Evolutionary conservation across 768 basidiomycete species (phyloP), one percentile per base, ranked within the genome.

Genomic region (Trametes elegans): DNA sequence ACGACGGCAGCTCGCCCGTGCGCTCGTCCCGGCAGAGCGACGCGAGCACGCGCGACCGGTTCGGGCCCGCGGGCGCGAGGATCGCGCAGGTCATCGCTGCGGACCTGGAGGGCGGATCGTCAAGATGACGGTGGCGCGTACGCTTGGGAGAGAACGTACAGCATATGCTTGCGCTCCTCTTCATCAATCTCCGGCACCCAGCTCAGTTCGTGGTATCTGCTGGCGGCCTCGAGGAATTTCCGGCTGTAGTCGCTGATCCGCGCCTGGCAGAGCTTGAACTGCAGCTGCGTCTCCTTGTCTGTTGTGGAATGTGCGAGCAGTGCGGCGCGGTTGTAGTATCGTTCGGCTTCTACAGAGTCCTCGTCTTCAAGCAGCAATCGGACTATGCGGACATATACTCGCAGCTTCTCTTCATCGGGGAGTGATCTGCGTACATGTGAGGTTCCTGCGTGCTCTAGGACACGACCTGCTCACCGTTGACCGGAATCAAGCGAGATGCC

Each of bases 81-180:
- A 99, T 93, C 18, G 93, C 94, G 67, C 96, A 98, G 1, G 92
- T 95, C 29, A 98, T 93, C 9, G 97, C 94, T 32, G 94, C 90
- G 49, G 85, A 77, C 32, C 93, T 96, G 23, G 11, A 24, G 29
- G 8, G 62, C 7, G 45, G 59, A 51, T 28, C n/a, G 18, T 51
- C 57, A 29, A 34, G 53, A n/a, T 0, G 27, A 8, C n/a, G 14
- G 6, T n/a, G 21, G 47, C 57, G 40, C 24, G 26, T 38, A 42
- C 21, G 31, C 28, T 26, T 31, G 38, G 34, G 32, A 35, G n/a
- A 35, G 29, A 3, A 71, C 89, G 70, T 68, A 96, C 94, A 99
- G 80, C 78, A 94, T 93, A 34, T 90, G 85, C 45, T 82, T 77
- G 50, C 97, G 83, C 64, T 98, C 97, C 34, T 90, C 93, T 68